A percentile compares a stretch with the other conserved stretches of the same genome.
phyloP scores from a whole-genome alignment of 306 rosid species.

The Malus sieversii region DNA sequence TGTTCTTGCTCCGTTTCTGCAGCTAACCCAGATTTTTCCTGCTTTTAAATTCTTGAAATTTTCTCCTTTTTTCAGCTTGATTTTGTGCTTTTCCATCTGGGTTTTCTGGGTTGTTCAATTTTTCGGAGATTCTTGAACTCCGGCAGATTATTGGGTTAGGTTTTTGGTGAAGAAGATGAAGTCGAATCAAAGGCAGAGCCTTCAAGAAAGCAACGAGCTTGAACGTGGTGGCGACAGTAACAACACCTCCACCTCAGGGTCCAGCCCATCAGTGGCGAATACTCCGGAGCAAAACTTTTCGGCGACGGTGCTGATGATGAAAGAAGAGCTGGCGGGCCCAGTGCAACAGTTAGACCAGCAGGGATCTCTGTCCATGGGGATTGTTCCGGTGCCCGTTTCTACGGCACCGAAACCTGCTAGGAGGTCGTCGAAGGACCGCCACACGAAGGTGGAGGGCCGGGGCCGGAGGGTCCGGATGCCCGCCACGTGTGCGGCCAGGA shows the following conservation, averaged over 20 bases:
- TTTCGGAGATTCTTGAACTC: background rate
- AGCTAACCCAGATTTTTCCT: background rate
- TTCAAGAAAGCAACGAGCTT: conserved; percentile 16
- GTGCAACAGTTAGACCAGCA: conserved; percentile 27
- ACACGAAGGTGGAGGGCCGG: conserved; percentile 88
- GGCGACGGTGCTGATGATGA: conserved; percentile 25
- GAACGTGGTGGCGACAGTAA: conserved; percentile 10
- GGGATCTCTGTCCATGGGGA: conserved; percentile 23
- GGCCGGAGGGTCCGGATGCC: conserved; percentile 90
- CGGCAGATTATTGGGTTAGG: background rate
- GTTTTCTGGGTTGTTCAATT: background rate
- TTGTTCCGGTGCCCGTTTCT: conserved; percentile 25
- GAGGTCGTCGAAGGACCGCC: conserved; percentile 63
- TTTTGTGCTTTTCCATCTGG: conserved; percentile 10
- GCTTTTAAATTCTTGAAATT: background rate
- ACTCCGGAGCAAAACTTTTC: conserved; percentile 1
- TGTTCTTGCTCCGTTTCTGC: conserved; percentile 7
- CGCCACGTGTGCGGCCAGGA: conserved; percentile 72
- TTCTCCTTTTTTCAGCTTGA: background rate
- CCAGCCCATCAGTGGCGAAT: conserved; percentile 13
- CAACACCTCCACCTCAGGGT: conserved; percentile 11
- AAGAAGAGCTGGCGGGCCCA: conserved; percentile 40
- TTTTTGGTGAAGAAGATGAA: conserved; percentile 22
- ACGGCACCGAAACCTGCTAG: conserved; percentile 9
- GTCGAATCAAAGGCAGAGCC: conserved; percentile 10